Evolutionary conservation across 2,329 filamentous ascomycete genomes (phyloP).

Genomic region (Aspergillus pseudoterreus): DNA sequence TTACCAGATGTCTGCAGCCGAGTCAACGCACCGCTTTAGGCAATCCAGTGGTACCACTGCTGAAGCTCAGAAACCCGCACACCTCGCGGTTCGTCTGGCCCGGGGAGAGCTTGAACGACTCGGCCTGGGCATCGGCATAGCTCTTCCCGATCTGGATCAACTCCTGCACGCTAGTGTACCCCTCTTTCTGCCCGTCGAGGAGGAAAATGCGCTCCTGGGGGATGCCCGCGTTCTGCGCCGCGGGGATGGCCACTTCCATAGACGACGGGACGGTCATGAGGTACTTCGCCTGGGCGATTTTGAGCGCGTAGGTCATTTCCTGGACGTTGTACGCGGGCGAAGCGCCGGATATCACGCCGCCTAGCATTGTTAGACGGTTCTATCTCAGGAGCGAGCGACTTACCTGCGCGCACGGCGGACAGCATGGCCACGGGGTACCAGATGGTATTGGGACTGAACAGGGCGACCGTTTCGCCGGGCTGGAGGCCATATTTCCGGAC

Average conservation of each 20-base stretch:
- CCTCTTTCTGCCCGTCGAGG: slow-evolving; percentile 52
- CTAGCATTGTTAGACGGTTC: slow-evolving; percentile 4
- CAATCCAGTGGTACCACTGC: slow-evolving; percentile 48
- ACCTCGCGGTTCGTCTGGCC: slow-evolving; percentile 56
- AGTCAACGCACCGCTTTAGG: slow-evolving; percentile 40
- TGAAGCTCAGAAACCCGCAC: slow-evolving; percentile 52
- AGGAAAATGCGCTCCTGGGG: slow-evolving; percentile 52
- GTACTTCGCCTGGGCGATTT: slow-evolving; percentile 55
- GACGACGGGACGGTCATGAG: slow-evolving; percentile 55
- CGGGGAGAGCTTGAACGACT: slow-evolving; percentile 47
- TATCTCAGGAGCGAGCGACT: background rate
- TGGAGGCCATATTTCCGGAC: slow-evolving; percentile 53
- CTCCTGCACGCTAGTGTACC: slow-evolving; percentile 44
- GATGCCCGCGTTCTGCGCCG: slow-evolving; percentile 54
- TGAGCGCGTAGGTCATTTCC: slow-evolving; percentile 64
- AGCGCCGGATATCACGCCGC: slow-evolving; percentile 58
- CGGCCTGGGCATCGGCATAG: slow-evolving; percentile 40
- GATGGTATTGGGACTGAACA: slow-evolving; percentile 63
- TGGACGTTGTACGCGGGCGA: slow-evolving; percentile 64
- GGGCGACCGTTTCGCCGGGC: slow-evolving; percentile 53
- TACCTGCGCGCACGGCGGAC: slow-evolving; percentile 50
- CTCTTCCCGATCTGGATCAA: slow-evolving; percentile 29
- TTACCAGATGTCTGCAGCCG: slow-evolving; percentile 5
- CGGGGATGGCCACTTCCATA: slow-evolving; percentile 53
- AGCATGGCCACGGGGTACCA: slow-evolving; percentile 66